These are phyloP conservation scores for Fusarium camptoceras DNA, from an alignment of 2,329 filamentous ascomycete genomes.

Conservation along the genomic window DNA sequence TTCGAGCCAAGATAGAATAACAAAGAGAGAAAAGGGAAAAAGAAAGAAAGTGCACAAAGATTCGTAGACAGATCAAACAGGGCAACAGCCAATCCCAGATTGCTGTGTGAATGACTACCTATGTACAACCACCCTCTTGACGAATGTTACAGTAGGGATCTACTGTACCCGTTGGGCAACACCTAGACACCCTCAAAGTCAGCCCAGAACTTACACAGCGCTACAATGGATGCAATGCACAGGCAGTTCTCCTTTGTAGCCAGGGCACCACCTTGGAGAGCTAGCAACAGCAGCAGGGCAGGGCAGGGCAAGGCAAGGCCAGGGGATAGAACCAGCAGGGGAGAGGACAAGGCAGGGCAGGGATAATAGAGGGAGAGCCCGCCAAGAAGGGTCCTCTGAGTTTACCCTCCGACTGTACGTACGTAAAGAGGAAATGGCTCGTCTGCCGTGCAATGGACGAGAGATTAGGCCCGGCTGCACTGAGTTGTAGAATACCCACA, in stretches of 20 bases:
- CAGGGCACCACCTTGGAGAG: conserved; percentile 36
- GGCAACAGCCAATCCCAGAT: conserved; percentile 25
- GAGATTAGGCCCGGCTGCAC: background rate
- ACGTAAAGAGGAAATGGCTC: conserved; percentile 10
- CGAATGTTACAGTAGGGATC: conserved; percentile 27
- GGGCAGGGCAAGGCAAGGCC: conserved; percentile 25
- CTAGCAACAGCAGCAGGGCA: conserved; percentile 8
- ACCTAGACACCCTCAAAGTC: conserved; percentile 11
- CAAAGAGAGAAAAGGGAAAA: conserved; percentile 2
- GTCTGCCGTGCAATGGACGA: conserved; percentile 3
- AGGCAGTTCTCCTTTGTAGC: conserved; percentile 42
- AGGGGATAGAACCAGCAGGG: conserved; percentile 34
- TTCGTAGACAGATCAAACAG: conserved; percentile 29
- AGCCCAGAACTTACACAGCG: conserved; percentile 13
- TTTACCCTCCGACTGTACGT: conserved; percentile 1
- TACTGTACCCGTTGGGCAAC: conserved; percentile 12
- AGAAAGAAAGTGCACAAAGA: conserved; percentile 19
- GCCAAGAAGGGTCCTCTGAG: conserved; percentile 38
- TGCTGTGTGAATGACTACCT: conserved; percentile 19
- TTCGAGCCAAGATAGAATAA: conserved; percentile 30
- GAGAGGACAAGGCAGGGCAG: conserved; percentile 11
- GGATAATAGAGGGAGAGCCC: conserved; percentile 32
- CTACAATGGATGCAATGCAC: conserved; percentile 21
- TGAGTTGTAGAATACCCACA: conserved; percentile 1
- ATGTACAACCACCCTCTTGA: conserved; percentile 27